Evolutionary conservation across 1,139 yeast species (phyloP).

Genomic region (Geotrichum reessii): DNA sequence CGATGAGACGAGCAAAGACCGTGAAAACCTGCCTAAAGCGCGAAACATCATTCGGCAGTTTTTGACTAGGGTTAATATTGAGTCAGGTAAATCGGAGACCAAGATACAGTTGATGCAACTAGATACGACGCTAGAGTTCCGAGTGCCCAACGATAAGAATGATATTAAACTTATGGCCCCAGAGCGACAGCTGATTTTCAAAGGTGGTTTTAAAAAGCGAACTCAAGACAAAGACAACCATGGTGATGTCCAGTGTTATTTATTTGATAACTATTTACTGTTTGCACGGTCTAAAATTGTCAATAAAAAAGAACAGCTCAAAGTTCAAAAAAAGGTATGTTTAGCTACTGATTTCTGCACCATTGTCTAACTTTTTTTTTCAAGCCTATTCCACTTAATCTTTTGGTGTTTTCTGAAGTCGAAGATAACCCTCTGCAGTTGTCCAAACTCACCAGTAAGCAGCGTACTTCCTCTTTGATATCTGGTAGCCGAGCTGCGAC

Average conservation of each 20-base stretch:
- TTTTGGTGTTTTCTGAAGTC: constrained; percentile 67
- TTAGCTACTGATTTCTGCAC: not conserved
- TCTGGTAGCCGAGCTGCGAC: constrained; percentile 23
- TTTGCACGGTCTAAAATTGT: constrained; percentile 82
- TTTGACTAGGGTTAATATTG: constrained; percentile 74
- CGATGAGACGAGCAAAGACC: constrained; percentile 68
- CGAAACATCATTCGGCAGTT: constrained; percentile 70
- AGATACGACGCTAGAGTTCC: constrained; percentile 64
- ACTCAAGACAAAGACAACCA: constrained; percentile 71
- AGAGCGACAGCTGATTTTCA: constrained; percentile 70
- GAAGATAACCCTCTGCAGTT: constrained; percentile 47
- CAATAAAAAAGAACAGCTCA: constrained; percentile 84
- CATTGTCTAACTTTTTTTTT: not conserved
- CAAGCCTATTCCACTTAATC: constrained; percentile 81
- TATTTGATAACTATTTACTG: constrained; percentile 81
- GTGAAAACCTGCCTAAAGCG: constrained; percentile 63
- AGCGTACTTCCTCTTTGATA: constrained; percentile 42
- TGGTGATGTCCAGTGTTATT: constrained; percentile 69
- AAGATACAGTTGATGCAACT: constrained; percentile 82
- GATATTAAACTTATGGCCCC: constrained; percentile 80
- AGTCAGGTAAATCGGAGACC: constrained; percentile 92
- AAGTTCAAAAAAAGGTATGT: constrained; percentile 61
- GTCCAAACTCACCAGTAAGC: constrained; percentile 25
- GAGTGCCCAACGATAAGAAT: constrained; percentile 72
- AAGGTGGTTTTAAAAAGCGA: constrained; percentile 68